phyloP scores from a whole-genome alignment of 805 yeast genomes.

The Lachancea fermentati region DNA sequence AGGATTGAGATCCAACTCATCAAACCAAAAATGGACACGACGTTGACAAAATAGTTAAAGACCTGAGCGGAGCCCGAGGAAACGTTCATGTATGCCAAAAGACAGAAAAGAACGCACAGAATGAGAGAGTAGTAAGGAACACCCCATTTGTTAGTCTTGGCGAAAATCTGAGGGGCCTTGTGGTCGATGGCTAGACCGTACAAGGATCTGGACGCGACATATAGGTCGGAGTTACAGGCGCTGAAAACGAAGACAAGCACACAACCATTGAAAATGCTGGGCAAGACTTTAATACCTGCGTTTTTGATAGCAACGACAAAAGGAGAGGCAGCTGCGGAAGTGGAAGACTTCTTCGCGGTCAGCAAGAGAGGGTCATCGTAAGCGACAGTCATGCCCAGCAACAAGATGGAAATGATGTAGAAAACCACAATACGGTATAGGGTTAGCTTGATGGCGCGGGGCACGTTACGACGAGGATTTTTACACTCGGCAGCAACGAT shows the following conservation, averaged over 20 bases:
- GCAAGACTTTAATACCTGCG: conserved; percentile 60
- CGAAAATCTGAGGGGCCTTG: conserved; percentile 64
- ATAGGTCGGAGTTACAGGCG: conserved; percentile 75
- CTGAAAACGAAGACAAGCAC: conserved; percentile 73
- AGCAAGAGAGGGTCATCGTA: conserved; percentile 46
- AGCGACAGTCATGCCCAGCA: conserved; percentile 66
- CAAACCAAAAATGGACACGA: conserved; percentile 70
- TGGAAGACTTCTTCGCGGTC: conserved; percentile 45
- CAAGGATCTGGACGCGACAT: conserved; percentile 69
- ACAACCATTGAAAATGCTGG: conserved; percentile 72
- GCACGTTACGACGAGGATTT: conserved; percentile 62
- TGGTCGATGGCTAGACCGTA: conserved; percentile 70
- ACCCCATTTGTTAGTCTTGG: conserved; percentile 61
- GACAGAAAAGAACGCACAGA: conserved; percentile 48
- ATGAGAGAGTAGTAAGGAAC: conserved; percentile 59
- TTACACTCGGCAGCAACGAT: conserved; percentile 70
- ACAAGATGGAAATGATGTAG: conserved; percentile 54
- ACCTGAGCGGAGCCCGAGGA: conserved; percentile 50
- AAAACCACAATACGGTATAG: conserved; percentile 64
- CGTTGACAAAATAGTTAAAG: conserved; percentile 67
- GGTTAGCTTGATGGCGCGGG: conserved; percentile 64
- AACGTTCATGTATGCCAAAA: conserved; percentile 66
- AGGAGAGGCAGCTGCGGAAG: conserved; percentile 72
- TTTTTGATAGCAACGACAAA: conserved; percentile 71
- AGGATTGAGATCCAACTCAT: conserved; percentile 71